A percentile compares a stretch with the other conserved stretches of the same genome.
These are phyloP conservation scores for Taiwanofungus camphoratus DNA, from an alignment of 1,284 basidiomycete genomes.

Conservation along the genomic window DNA sequence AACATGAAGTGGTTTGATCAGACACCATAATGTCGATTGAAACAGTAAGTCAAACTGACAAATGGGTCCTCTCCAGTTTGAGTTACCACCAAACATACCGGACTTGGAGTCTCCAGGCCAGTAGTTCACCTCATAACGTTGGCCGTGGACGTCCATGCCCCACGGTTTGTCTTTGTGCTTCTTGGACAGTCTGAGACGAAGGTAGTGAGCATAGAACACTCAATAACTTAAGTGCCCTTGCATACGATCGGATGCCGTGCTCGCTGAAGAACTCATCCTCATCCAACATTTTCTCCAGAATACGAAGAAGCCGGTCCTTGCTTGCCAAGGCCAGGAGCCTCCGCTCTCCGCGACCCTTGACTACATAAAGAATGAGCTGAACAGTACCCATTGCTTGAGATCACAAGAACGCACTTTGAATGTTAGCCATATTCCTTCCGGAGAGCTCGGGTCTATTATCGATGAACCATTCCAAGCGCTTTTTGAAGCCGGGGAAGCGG, in stretches of 20 bases:
- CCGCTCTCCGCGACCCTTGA: conserved; percentile 79
- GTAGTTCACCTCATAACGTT: conserved; percentile 89
- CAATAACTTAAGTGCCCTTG: conserved; percentile 15
- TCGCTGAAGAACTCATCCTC: conserved; percentile 95
- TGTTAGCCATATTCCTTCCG: conserved; percentile 93
- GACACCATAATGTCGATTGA: too few relatives aligned
- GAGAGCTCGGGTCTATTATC: conserved; percentile 87
- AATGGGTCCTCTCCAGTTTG: conserved; percentile 90
- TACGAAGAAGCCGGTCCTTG: conserved; percentile 84
- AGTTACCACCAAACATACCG: conserved; percentile 99
- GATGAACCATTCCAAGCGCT: conserved; percentile 98
- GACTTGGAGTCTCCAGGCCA: conserved; percentile 97
- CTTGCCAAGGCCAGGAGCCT: conserved; percentile 85
- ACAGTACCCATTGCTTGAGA: too few relatives aligned
- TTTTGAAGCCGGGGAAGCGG: conserved; percentile 95
- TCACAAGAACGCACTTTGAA: conserved; percentile 57
- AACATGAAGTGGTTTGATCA: background rate
- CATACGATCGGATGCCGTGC: conserved; percentile 90
- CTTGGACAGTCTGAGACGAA: conserved; percentile 54
- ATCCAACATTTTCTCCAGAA: conserved; percentile 95
- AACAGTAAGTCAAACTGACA: conserved; percentile 40
- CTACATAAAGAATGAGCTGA: conserved; percentile 31
- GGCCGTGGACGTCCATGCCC: conserved; percentile 90
- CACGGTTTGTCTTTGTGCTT: conserved; percentile 90
- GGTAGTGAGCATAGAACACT: background rate